phyloP scores from a whole-genome alignment of 495 filamentous ascomycete genomes.

The Aspergillus sclerotioniger region DNA sequence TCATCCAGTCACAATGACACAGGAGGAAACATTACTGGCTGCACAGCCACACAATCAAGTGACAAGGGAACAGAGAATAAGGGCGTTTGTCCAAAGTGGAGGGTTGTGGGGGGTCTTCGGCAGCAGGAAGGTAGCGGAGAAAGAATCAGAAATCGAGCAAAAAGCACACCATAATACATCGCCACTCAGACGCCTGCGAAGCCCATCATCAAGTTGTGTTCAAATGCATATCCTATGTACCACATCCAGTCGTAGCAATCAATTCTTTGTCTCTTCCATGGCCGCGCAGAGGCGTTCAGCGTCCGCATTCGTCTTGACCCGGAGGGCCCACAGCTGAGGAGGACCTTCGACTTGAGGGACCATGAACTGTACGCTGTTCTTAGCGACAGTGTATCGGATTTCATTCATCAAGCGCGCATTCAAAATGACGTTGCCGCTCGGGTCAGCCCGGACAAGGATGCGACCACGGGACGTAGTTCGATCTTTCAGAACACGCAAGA shows the following conservation, averaged over 20 bases:
- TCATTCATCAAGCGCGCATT: conserved; percentile 62
- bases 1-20: neutral
- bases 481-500: conserved; percentile 65
- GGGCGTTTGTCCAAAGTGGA: neutral
- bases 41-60: neutral
- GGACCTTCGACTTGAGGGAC: conserved; percentile 50
- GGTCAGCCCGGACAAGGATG: conserved; percentile 65
- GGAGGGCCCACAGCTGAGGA: conserved; percentile 62
- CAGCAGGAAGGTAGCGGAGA: neutral
- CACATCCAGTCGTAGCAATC: conserved; percentile 11
- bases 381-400: conserved; percentile 53
- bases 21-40: neutral
- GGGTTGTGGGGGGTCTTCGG: neutral
- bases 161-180: conserved; percentile 16
- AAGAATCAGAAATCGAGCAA: neutral
- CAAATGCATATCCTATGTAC: conserved; percentile 14
- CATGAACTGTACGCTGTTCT: conserved; percentile 56
- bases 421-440: conserved; percentile 64
- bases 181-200: conserved; percentile 9
- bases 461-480: conserved; percentile 60
- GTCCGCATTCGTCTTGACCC: conserved; percentile 54
- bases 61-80: neutral
- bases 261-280: conserved; percentile 23
- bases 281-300: conserved; percentile 10
- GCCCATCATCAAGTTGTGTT: conserved; percentile 10